A percentile compares a stretch with the other conserved stretches of the same genome.
Evolutionary conservation across 768 basidiomycete genomes (phyloP).

Genomic region (Cystofilobasidium capitatum): DNA sequence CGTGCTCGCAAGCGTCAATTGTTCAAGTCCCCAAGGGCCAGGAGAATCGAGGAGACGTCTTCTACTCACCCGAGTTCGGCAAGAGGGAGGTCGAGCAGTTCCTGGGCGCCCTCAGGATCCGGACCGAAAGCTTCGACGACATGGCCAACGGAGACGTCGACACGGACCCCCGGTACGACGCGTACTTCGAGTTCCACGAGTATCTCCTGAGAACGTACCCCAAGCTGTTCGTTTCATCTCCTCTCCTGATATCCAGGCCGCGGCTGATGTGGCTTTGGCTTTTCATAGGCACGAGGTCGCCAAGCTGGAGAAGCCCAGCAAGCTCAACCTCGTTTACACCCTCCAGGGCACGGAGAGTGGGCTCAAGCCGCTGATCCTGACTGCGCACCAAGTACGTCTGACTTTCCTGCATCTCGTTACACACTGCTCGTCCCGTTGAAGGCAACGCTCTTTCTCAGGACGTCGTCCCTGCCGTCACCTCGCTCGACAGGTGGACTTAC

Average conservation of each 20-base stretch:
- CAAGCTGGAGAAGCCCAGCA: slow-evolving; percentile 16
- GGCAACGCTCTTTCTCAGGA: too few species aligned
- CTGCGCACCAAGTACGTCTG: neutral
- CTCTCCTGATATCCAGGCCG: too few species aligned
- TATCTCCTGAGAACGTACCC: slow-evolving; percentile 22
- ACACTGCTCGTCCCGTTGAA: too few species aligned
- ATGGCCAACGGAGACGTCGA: slow-evolving; percentile 15
- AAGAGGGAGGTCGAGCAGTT: slow-evolving; percentile 24
- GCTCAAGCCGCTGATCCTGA: slow-evolving; percentile 25
- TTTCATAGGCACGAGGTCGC: slow-evolving; percentile 6
- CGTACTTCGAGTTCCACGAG: slow-evolving; percentile 14
- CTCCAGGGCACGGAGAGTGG: slow-evolving; percentile 3
- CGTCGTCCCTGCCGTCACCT: slow-evolving; percentile 25
- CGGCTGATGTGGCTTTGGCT: too few species aligned
- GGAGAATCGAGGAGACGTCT: slow-evolving; percentile 4
- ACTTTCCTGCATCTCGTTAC: too few species aligned
- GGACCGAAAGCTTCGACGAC: slow-evolving; percentile 22
- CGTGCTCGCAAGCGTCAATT: slow-evolving; percentile 6
- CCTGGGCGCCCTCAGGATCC: slow-evolving; percentile 22
- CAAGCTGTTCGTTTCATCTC: neutral
- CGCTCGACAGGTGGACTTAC: slow-evolving; percentile 24
- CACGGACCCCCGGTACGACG: slow-evolving; percentile 10
- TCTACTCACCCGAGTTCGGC: slow-evolving; percentile 11
- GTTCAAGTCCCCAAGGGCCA: neutral
- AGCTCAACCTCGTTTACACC: slow-evolving; percentile 22